Base-by-base conservation (phyloP, 371 early-diverging fungal genomes). In the Saksenaea vasiformis region DNA sequence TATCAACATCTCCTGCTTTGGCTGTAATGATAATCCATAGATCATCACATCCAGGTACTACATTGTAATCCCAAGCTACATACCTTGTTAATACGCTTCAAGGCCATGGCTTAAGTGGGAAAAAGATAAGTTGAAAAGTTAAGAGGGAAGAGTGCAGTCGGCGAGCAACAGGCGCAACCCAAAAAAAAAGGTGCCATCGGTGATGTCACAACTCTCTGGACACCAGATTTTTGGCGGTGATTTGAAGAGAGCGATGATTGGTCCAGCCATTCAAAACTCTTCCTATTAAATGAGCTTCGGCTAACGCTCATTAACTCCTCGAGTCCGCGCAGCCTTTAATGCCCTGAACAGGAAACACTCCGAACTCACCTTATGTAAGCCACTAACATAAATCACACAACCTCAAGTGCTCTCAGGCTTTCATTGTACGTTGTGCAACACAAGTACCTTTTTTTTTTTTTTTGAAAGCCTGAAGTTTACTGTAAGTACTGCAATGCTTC, bases 71-170 rank as follows among this genome's bases (percentile, higher is more conserved):
- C 8, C 37, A 41, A 57, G 5, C 37, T 27, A 61, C 54, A 58
- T 85, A 91, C 95, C 93, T 95, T 95, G 86, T 90, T 92, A 83
- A 95, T 95, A 75, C 95, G 91, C 84, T 94, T 95, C 65, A 94
- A 84, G 75, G 95, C 93, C 95, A 94, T 94, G 66, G 59, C 76
- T 61, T 53, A 39, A 35, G 54, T 65, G 54, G 53, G 57, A 51
- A 55, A 62, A 63, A 63, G 65, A 61, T 64, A 55, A 27, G 38
- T 37, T 26, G 63, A 56, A 55, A 51, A 41, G 17, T 64, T 17
- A 14, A 34, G 57, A 63, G 37, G 59, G 43, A 36, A 53, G 34
- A 61, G 36, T 22, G 51, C 22, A 22, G 24, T 47, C 51, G 51
- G 51, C 22, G 24, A 47, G n/a, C 51, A 22, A 47, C 51, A 22